A percentile compares a stretch with the other conserved stretches of the same genome.
phyloP scores from a whole-genome alignment of 495 filamentous ascomycete genomes.

The Penicillium desertorum region DNA sequence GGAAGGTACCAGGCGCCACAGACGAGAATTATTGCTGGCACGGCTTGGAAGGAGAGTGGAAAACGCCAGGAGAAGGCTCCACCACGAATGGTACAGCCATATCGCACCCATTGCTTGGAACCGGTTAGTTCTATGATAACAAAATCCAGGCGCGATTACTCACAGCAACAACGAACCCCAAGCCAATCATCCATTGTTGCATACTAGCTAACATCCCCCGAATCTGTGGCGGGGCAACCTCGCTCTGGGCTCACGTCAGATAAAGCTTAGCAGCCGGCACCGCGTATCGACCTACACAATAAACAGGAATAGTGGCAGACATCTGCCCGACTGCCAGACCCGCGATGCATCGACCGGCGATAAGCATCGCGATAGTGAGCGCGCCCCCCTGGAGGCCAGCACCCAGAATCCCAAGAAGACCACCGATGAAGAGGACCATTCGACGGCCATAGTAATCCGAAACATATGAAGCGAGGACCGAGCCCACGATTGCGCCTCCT shows the following conservation, averaged over 20 bases:
- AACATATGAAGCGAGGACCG: constrained; percentile 46
- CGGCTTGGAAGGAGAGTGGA: constrained; percentile 54
- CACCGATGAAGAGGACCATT: constrained; percentile 50
- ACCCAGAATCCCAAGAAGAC: constrained; percentile 45
- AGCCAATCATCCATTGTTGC: constrained; percentile 48
- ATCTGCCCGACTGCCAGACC: constrained; percentile 52
- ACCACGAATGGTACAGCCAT: constrained; percentile 50
- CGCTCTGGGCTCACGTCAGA: constrained; percentile 36
- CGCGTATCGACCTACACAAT: constrained; percentile 30
- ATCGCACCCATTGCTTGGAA: constrained; percentile 50
- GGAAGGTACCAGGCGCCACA: constrained; percentile 51
- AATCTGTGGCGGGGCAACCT: constrained; percentile 28
- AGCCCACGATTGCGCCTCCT: constrained; percentile 51
- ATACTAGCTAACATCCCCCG: constrained; percentile 30
- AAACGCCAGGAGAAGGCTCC: constrained; percentile 55
- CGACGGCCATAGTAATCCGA: constrained; percentile 48
- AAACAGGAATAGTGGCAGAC: constrained; percentile 53
- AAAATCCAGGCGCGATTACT: constrained; percentile 27
- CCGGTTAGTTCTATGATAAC: not conserved
- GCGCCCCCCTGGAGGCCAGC: constrained; percentile 53
- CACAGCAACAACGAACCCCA: constrained; percentile 50
- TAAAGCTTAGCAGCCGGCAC: constrained; percentile 16
- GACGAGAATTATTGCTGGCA: constrained; percentile 50
- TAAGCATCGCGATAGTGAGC: constrained; percentile 51
- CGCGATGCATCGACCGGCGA: constrained; percentile 52